A percentile compares a stretch with the other conserved stretches of the same genome.
Conservation (phyloP, 805 yeast species). For the Jamesozyma piceae region DNA sequence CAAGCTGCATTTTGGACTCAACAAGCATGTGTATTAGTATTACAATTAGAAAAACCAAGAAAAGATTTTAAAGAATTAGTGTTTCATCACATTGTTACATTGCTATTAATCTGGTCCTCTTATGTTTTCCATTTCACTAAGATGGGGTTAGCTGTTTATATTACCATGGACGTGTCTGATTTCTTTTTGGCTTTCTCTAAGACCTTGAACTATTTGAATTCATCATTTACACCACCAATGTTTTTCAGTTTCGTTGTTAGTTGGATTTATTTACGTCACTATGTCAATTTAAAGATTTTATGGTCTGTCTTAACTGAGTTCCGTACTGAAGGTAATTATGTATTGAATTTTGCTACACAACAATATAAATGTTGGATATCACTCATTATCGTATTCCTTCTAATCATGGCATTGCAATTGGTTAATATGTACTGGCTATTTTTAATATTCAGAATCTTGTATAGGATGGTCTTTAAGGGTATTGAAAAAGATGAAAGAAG, state of each 20-base stretch:
- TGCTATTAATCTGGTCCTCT: conserved; percentile 75
- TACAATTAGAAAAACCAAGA: conserved; percentile 90
- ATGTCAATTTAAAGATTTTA: conserved; percentile 66
- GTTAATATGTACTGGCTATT: conserved; percentile 85
- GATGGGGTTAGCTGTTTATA: conserved; percentile 85
- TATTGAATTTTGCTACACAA: conserved; percentile 75
- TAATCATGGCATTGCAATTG: conserved; percentile 72
- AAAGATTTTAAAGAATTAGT: conserved; percentile 87
- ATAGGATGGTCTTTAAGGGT: conserved; percentile 52
- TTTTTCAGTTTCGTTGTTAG: conserved; percentile 55
- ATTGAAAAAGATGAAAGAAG: conserved; percentile 73
- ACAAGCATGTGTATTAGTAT: conserved; percentile 72
- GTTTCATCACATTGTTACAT: conserved; percentile 87
- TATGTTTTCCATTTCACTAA: conserved; percentile 93
- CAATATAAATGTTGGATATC: conserved; percentile 96
- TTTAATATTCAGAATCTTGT: conserved; percentile 68
- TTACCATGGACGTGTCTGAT: conserved; percentile 97
- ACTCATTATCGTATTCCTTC: conserved; percentile 74
- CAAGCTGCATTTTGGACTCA: conserved; percentile 98
- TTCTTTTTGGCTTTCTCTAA: conserved; percentile 78
- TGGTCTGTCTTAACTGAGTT: conserved; percentile 87
- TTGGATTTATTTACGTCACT: conserved; percentile 90
- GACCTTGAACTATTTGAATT: conserved; percentile 73
- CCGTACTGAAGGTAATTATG: conserved; percentile 72
- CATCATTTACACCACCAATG: conserved; percentile 51